A percentile compares a stretch with the other conserved stretches of the same genome.
These are phyloP conservation scores for Beta macrorhiza DNA, from an alignment of 179 eudicot species.

Conservation along the genomic window DNA sequence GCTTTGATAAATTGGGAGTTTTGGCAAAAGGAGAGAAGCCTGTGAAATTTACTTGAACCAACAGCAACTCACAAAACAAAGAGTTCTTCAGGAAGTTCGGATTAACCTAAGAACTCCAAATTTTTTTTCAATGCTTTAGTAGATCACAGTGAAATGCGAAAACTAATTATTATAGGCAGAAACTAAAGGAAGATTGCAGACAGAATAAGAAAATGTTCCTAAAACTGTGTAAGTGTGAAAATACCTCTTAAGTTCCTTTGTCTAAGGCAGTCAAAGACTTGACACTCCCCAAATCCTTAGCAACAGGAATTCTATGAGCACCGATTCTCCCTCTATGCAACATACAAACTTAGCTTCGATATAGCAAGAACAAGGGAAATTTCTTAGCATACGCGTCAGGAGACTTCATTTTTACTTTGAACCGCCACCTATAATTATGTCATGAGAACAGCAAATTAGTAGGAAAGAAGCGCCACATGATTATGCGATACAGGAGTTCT, in stretches of 20 bases:
- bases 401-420: neutral
- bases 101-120: neutral
- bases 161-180: neutral
- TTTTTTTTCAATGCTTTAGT: no score
- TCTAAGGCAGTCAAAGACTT: conserved; percentile 2
- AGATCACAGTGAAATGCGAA: neutral
- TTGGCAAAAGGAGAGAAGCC: neutral
- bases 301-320: neutral
- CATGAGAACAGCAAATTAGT: neutral
- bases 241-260: conserved; percentile 15
- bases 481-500: neutral
- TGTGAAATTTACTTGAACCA: neutral
- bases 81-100: neutral
- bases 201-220: neutral
- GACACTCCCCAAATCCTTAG: conserved; percentile 1
- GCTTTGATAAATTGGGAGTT: neutral
- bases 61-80: neutral
- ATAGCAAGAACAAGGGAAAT: neutral
- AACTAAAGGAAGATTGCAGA: neutral
- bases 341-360: neutral
- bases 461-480: neutral
- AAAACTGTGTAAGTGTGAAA: neutral
- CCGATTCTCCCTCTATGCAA: neutral
- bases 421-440: neutral
- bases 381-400: no score